Evolutionary conservation across 2,329 filamentous ascomycete genomes (phyloP), one percentile per base, ranked within the genome.

Genomic region (Calonectria pseudoturangicola): DNA sequence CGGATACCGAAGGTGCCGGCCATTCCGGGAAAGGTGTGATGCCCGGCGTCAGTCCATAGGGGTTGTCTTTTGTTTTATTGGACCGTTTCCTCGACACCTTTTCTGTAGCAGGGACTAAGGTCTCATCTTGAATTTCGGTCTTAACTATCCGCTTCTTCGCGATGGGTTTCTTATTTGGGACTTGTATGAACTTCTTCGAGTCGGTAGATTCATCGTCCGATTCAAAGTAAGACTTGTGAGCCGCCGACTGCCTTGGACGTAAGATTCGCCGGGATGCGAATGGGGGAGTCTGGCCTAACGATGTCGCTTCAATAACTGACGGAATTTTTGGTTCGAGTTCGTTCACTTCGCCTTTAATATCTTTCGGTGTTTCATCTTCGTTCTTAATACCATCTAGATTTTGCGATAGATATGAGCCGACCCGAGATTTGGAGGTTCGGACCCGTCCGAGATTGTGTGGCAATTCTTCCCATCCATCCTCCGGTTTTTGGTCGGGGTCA

Each of bases 11-110:
- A 30, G 78, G 78, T 15, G 73, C 60, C 54, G 62, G 15, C 78
- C 78, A 80, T 21, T 80, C 76, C 15, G 78, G 77, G 39, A 80
- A 80, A 10, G 78, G 78, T 10, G 78, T 80, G 25, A 77, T 77
- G 21, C 78, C 78, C 16, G 78, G 78, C 18, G 78, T 80, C 36
- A 80, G 75, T 33, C 78, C 78, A 56, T 80, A 80, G 5, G 78
- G 78, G 30, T 80, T 80, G 13, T 68, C 66, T 27, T 80, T 80
- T 1, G 78, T 75, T 67, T 80, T 80, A 54, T 74, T 78, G 13
- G 50, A 64, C n/a, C 66, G 58, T 47, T 76, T 80, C 28, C 71
- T 74, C 39, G 75, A 66, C 30, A 70, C 58, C 39, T 67, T 54
- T 50, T 74, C 72, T 12, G 36, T 65, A 25, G n/a, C 50, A 18